These are phyloP conservation scores for Ceratobasidium sp. DNA, from an alignment of 1,284 basidiomycete genomes.

Conservation along the genomic window DNA sequence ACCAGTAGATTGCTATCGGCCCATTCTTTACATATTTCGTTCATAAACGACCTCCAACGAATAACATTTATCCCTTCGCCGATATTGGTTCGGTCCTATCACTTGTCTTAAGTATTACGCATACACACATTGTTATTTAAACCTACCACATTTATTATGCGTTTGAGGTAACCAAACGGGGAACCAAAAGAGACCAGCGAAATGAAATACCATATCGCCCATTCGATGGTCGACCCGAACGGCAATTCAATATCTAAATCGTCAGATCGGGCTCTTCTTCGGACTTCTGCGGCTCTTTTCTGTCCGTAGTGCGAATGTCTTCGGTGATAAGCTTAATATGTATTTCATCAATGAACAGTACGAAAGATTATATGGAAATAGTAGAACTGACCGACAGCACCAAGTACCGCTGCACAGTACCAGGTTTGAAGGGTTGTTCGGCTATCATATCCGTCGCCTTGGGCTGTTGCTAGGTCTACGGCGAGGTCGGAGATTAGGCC, in stretches of 20 bases:
- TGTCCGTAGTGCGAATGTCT: slow-evolving; percentile 2
- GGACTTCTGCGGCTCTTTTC: background rate
- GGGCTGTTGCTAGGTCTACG: background rate
- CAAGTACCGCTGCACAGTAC: slow-evolving; percentile 11
- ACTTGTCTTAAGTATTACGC: background rate
- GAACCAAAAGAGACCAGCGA: background rate
- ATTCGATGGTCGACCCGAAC: background rate
- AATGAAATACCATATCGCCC: background rate
- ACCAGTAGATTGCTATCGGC: slow-evolving; percentile 9
- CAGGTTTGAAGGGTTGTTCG: background rate
- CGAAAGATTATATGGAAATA: background rate
- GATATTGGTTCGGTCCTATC: slow-evolving; percentile 4
- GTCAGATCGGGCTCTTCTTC: background rate
- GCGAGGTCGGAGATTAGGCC: too few species aligned
- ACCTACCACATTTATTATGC: slow-evolving; percentile 13
- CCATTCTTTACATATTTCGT: slow-evolving; percentile 16
- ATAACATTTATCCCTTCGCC: slow-evolving; percentile 4
- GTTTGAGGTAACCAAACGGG: slow-evolving; percentile 4
- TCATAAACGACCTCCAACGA: background rate
- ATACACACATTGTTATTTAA: background rate
- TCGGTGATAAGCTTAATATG: background rate
- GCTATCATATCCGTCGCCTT: background rate
- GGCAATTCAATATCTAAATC: background rate
- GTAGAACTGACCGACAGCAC: background rate
- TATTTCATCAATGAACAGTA: background rate